phyloP scores from a whole-genome alignment of 1,284 basidiomycete genomes.

The Fistulinella cinereoalba region DNA sequence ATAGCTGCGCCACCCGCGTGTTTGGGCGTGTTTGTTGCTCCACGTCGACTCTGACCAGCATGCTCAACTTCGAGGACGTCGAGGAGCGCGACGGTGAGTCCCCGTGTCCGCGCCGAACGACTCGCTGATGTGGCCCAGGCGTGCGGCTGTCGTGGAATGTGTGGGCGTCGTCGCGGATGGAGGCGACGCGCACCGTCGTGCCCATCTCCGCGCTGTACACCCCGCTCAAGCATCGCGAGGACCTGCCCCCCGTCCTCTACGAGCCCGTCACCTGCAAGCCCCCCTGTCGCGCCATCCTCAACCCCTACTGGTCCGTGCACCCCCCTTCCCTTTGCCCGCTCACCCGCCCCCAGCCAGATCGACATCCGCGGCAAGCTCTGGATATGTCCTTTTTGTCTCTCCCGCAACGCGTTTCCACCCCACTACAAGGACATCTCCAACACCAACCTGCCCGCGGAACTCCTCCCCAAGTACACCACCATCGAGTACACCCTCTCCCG shows the following conservation, averaged over 20 bases:
- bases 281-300: constrained; percentile 94
- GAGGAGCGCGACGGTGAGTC: constrained; percentile 61
- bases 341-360: constrained; percentile 71
- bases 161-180: constrained; percentile 96
- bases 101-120: neutral
- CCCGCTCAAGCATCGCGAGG: constrained; percentile 92
- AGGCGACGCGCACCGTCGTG: constrained; percentile 96
- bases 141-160: constrained; percentile 97
- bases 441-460: constrained; percentile 94
- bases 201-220: constrained; percentile 98
- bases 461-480: constrained; percentile 97
- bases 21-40: constrained; percentile 26
- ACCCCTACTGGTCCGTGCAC: constrained; percentile 83
- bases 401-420: constrained; percentile 95
- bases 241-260: constrained; percentile 94
- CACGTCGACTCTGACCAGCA: constrained; percentile 28
- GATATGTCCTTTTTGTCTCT: constrained; percentile 99
- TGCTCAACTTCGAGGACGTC: constrained; percentile 57
- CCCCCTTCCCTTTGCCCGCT: constrained; percentile 3
- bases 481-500: constrained; percentile 97
- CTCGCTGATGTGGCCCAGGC: constrained; percentile 46
- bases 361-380: constrained; percentile 98
- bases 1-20: constrained; percentile 4
- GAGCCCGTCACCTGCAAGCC: constrained; percentile 99
- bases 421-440: constrained; percentile 99